Base-by-base conservation (phyloP, 164 flowering plant species). In the Cinnamomum micranthum region DNA sequence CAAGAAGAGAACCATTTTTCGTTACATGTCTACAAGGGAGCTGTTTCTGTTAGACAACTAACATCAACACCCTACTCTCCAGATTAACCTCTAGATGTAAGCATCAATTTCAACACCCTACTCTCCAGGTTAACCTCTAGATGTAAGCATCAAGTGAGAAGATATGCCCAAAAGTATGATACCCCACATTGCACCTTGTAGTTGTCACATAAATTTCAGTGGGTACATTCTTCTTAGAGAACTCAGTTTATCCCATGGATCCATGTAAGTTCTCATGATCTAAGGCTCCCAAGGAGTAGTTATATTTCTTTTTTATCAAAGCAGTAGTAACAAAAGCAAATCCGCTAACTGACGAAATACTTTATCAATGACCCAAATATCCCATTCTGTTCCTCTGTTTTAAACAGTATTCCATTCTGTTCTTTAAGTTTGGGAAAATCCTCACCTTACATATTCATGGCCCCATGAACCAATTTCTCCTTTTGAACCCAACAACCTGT, bases 401-500 rank as follows among this genome's bases (percentile, higher is more conserved):
- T 41, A 41, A 41, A 41, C 47, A 41, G 47, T 41, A 27, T 50
- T 5, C 11, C 9, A 20, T 22, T 17, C 23, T 59, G 50, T 50
- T 19, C 15, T 27, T 58, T 25, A 60, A 20, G 60, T 10, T 19
- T 17, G 51, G 47, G 10, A 58, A 66, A 24, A 66, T 74, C 51
- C 81, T 83, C 64, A 92, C 99, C 99, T 87, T 50, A 96, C 97
- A 84, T 94, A 96, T 77, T 96, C 99, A 86, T 96, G 98, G 55
- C 99, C 99, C 99, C 99, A 96, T n/a, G 98, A 96, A 67, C 98
- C 98, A 79, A 94, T 94, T 82, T 96, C 99, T 73, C 97, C 99
- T 68, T 87, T 93, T 47, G 99, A 91, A 73, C 99, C 99, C 80
- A 90, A 68, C 71, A 96, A 78, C 79, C 99, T 86, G 82, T 87